Conservation (phyloP, 805 yeast genomes). For the Hanseniaspora pseudoguilliermondii region DNA sequence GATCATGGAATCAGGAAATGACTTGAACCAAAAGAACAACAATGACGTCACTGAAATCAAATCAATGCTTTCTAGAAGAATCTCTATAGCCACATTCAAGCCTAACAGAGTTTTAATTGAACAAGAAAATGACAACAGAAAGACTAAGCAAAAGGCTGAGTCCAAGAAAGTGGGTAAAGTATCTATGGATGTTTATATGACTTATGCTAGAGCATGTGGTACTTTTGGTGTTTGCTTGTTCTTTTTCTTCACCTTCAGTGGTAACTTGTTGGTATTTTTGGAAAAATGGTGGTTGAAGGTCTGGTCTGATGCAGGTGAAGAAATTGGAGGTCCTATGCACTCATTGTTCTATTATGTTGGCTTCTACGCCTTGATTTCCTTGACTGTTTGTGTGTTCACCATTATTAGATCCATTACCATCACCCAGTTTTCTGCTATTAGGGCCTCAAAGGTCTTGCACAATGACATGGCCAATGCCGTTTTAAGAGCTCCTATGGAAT, state of each 20-base stretch:
- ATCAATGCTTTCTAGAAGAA: conserved; percentile 33
- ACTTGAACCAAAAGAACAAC: neutral
- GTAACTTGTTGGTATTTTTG: conserved; percentile 29
- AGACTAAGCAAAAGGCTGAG: conserved; percentile 39
- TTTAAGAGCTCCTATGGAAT: conserved; percentile 48
- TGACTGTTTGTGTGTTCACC: conserved; percentile 38
- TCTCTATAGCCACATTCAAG: conserved; percentile 50
- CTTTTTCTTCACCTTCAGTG: conserved; percentile 28
- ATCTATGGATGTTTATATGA: conserved; percentile 37
- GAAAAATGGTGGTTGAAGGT: conserved; percentile 54
- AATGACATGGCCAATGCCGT: conserved; percentile 44
- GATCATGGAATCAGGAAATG: neutral
- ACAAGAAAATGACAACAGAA: conserved; percentile 22
- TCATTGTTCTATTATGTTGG: conserved; percentile 37
- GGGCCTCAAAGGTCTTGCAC: conserved; percentile 45
- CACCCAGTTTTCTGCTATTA: conserved; percentile 42
- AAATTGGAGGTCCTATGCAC: conserved; percentile 24
- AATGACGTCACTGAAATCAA: conserved; percentile 3
- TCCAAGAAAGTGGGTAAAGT: conserved; percentile 51
- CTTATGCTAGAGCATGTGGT: conserved; percentile 51
- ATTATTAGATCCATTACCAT: conserved; percentile 36
- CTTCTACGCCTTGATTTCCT: conserved; percentile 44
- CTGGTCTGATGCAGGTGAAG: conserved; percentile 48
- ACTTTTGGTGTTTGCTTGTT: conserved; percentile 34
- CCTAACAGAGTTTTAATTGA: conserved; percentile 27